phyloP scores from a whole-genome alignment of 2,329 filamentous ascomycete genomes.

The Lachnellula arida region DNA sequence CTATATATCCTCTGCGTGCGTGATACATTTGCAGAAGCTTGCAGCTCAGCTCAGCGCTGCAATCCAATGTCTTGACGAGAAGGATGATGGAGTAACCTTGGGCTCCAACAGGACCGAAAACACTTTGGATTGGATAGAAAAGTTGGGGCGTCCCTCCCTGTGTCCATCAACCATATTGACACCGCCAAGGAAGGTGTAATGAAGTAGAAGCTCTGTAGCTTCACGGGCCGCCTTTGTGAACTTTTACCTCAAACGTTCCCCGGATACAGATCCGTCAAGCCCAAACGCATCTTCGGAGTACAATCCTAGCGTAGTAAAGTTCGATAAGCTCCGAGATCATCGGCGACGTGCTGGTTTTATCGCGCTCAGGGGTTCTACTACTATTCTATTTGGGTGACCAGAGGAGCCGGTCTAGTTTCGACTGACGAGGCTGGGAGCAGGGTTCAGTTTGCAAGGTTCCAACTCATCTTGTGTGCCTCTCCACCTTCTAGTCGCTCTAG shows the following conservation, averaged over 20 bases:
- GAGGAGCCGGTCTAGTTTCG: not conserved
- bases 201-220: not conserved
- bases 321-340: slow-evolving; percentile 11
- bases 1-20: not conserved
- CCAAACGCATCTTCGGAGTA: slow-evolving; percentile 1
- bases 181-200: not conserved
- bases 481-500: slow-evolving; percentile 5
- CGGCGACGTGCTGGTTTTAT: not conserved
- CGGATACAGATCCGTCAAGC: not conserved
- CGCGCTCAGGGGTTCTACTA: not conserved
- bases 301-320: slow-evolving; percentile 1
- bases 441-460: slow-evolving; percentile 4
- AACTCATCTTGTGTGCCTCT: slow-evolving; percentile 4
- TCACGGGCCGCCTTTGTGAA: not conserved
- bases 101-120: not conserved
- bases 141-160: not conserved
- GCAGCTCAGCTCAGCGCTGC: not conserved
- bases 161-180: not conserved
- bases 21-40: not conserved
- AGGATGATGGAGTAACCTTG: not conserved
- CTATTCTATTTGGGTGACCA: not conserved
- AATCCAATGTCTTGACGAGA: not conserved
- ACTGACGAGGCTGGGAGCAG: slow-evolving; percentile 2
- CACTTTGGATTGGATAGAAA: not conserved
- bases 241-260: not conserved